phyloP scores from a whole-genome alignment of 2,329 filamentous ascomycete genomes.

The Phyllosticta paracitricarpa region DNA sequence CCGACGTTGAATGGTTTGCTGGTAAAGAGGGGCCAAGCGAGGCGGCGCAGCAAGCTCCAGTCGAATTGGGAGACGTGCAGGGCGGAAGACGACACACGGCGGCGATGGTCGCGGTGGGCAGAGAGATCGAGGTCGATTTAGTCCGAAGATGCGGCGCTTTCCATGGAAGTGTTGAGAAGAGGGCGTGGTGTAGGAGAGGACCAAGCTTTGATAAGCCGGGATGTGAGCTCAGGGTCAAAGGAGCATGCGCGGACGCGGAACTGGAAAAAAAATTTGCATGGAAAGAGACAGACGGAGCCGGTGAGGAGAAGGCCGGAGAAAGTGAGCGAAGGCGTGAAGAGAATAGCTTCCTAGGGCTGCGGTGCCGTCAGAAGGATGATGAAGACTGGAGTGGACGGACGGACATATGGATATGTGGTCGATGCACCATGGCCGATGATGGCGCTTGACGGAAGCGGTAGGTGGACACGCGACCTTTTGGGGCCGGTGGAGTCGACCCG shows the following conservation, averaged over 20 bases:
- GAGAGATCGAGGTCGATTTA: background rate
- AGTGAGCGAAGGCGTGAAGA: too few relatives aligned
- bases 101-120: background rate
- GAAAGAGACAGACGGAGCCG: too few relatives aligned
- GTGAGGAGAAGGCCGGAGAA: background rate
- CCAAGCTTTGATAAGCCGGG: background rate
- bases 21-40: background rate
- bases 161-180: background rate
- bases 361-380: too few relatives aligned
- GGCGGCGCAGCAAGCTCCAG: background rate
- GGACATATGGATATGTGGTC: background rate
- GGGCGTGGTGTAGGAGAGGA: background rate
- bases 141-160: background rate
- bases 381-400: too few relatives aligned
- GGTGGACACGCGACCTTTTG: conserved; percentile 2
- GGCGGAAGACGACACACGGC: background rate
- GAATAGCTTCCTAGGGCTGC: too few relatives aligned
- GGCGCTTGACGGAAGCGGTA: conserved; percentile 2
- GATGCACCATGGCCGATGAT: background rate
- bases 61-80: background rate
- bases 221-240: background rate
- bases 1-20: background rate
- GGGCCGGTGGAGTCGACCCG: too few relatives aligned
- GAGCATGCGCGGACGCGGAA: background rate
- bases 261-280: background rate